phyloP scores from a whole-genome alignment of 2,329 filamentous ascomycete genomes.

The Microcyclosporella mali region DNA sequence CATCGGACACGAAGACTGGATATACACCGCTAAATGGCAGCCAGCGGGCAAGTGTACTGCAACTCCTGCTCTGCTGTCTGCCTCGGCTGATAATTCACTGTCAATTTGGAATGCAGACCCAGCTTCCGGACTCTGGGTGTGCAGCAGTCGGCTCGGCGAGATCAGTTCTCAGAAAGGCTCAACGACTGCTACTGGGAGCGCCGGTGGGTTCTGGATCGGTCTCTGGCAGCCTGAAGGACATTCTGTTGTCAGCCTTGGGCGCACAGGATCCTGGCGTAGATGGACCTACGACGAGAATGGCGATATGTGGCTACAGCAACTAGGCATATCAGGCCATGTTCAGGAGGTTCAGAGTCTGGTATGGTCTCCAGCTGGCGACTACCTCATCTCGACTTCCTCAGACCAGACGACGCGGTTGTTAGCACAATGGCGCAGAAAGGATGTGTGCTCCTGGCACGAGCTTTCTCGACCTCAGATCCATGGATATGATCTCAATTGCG shows the following conservation, averaged over 20 bases:
- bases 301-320: conserved; percentile 68
- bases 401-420: conserved; percentile 92
- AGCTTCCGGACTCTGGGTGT: conserved; percentile 84
- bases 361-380: conserved; percentile 77
- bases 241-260: conserved; percentile 72
- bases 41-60: conserved; percentile 39
- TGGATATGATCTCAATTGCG: conserved; percentile 94
- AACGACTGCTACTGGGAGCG: conserved; percentile 91
- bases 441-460: conserved; percentile 73
- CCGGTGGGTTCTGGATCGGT: conserved; percentile 93
- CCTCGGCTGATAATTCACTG: conserved; percentile 91
- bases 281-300: conserved; percentile 61
- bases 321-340: conserved; percentile 79
- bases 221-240: conserved; percentile 77
- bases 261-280: conserved; percentile 86
- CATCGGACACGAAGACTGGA: conserved; percentile 96
- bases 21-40: conserved; percentile 80
- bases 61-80: conserved; percentile 58
- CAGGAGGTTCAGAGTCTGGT: conserved; percentile 72
- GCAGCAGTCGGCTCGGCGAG: conserved; percentile 77
- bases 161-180: conserved; percentile 93
- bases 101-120: conserved; percentile 86
- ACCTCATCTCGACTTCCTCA: conserved; percentile 78
- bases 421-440: conserved; percentile 62
- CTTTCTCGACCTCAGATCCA: conserved; percentile 95